Percentiles rank a stretch among this genome's conserved stretches.
These are phyloP conservation scores for Malbranchea cinnamomea DNA, from an alignment of 2,329 filamentous ascomycete species.

Conservation along the genomic window DNA sequence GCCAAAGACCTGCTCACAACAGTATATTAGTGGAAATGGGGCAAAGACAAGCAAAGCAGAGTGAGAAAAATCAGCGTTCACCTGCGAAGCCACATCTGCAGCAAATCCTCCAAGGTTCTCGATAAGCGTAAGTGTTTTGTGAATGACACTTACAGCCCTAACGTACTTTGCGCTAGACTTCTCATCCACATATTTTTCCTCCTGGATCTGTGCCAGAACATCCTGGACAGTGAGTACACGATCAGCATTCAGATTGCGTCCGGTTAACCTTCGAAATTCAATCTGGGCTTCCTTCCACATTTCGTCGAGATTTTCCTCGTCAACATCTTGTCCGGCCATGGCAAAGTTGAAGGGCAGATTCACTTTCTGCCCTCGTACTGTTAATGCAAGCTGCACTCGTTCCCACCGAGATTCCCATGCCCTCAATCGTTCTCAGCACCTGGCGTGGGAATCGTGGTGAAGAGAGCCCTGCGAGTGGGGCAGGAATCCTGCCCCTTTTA, in stretches of 20 bases:
- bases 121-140: constrained; percentile 14
- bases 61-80: too few species aligned
- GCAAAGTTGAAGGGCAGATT: background rate
- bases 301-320: constrained; percentile 8
- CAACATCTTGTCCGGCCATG: constrained; percentile 4
- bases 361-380: too few species aligned
- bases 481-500: too few species aligned
- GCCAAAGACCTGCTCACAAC: constrained; percentile 13
- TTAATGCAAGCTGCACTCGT: too few species aligned
- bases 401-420: too few species aligned
- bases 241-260: constrained; percentile 10
- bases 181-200: constrained; percentile 13
- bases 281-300: constrained; percentile 10
- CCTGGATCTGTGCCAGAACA: constrained; percentile 13
- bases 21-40: background rate
- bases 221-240: constrained; percentile 12
- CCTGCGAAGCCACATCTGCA: constrained; percentile 16
- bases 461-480: too few species aligned
- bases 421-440: too few species aligned
- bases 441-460: too few species aligned
- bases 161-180: constrained; percentile 13
- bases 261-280: constrained; percentile 9
- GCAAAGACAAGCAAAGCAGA: background rate
- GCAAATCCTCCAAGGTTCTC: constrained; percentile 13
- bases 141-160: constrained; percentile 12